These are phyloP conservation scores for Marchantia paleacea DNA, from an alignment of 225 moss, liverwort and hornwort species.

Conservation along the genomic window DNA sequence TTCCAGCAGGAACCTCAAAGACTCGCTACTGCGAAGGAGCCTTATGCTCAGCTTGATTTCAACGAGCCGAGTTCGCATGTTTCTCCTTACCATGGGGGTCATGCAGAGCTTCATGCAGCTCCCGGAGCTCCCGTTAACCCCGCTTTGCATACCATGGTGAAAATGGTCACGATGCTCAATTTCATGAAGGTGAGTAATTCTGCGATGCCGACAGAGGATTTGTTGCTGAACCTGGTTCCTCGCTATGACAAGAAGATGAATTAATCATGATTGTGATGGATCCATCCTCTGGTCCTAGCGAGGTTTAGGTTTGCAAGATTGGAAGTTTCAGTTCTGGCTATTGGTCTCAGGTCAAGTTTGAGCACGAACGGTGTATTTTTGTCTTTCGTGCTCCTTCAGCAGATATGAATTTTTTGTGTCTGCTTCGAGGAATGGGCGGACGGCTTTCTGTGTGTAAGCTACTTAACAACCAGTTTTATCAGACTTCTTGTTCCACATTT, in stretches of 20 bases:
- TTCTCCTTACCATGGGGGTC: background rate
- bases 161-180: slow-evolving; percentile 97
- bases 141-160: slow-evolving; percentile 81
- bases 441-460: too few species aligned
- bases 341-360: background rate
- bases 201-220: background rate
- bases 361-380: background rate
- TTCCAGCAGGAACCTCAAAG: background rate
- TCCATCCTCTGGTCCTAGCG: background rate
- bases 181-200: slow-evolving; percentile 76
- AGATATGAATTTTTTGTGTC: too few species aligned
- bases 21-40: slow-evolving; percentile 5
- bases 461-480: too few species aligned
- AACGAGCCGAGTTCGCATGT: background rate
- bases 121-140: slow-evolving; percentile 35
- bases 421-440: too few species aligned
- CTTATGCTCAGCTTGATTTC: slow-evolving; percentile 18
- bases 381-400: background rate
- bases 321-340: background rate
- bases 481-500: too few species aligned
- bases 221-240: background rate
- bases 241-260: background rate
- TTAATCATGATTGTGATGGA: background rate
- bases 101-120: slow-evolving; percentile 37
- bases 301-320: background rate